Conservation (phyloP, 2,329 filamentous ascomycete species). For the Hypocreales sp. region DNA sequence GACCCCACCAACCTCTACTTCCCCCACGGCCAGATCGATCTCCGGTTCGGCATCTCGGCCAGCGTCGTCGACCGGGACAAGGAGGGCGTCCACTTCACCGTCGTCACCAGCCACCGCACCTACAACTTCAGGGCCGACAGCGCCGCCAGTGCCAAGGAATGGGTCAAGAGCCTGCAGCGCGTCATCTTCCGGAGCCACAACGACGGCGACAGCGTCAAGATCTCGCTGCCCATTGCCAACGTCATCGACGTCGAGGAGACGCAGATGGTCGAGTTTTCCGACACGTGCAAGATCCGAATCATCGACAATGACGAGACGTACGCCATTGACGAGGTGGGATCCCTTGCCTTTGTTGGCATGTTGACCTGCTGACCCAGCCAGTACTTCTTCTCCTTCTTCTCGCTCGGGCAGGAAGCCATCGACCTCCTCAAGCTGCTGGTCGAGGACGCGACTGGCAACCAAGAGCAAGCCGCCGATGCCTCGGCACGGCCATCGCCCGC, state of each 20-base stretch:
- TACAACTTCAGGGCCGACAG: slow-evolving; percentile 88
- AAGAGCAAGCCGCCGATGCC: no score
- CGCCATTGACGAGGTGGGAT: slow-evolving; percentile 73
- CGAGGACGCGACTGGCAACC: slow-evolving; percentile 44
- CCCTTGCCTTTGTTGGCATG: slow-evolving; percentile 1
- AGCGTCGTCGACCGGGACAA: slow-evolving; percentile 61
- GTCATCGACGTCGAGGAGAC: slow-evolving; percentile 88
- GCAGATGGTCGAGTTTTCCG: slow-evolving; percentile 77
- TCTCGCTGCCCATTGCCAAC: slow-evolving; percentile 76
- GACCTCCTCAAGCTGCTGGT: slow-evolving; percentile 60
- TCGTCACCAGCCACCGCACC: slow-evolving; percentile 67
- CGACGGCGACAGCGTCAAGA: slow-evolving; percentile 93
- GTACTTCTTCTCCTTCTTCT: slow-evolving; percentile 97
- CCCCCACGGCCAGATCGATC: slow-evolving; percentile 77
- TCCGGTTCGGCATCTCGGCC: slow-evolving; percentile 85
- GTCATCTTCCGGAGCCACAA: slow-evolving; percentile 95
- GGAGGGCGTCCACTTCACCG: slow-evolving; percentile 61
- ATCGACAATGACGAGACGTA: slow-evolving; percentile 90
- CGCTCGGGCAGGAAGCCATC: slow-evolving; percentile 68
- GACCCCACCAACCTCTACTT: slow-evolving; percentile 81
- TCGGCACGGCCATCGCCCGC: slow-evolving; percentile 8
- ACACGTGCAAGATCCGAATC: slow-evolving; percentile 85
- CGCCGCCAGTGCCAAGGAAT: slow-evolving; percentile 76
- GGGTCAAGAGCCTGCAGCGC: slow-evolving; percentile 86
- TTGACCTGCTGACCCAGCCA: slow-evolving; percentile 15